These are phyloP conservation scores for Camellia lanceoleosa DNA, from an alignment of 148 eudicot genomes.

Conservation along the genomic window DNA sequence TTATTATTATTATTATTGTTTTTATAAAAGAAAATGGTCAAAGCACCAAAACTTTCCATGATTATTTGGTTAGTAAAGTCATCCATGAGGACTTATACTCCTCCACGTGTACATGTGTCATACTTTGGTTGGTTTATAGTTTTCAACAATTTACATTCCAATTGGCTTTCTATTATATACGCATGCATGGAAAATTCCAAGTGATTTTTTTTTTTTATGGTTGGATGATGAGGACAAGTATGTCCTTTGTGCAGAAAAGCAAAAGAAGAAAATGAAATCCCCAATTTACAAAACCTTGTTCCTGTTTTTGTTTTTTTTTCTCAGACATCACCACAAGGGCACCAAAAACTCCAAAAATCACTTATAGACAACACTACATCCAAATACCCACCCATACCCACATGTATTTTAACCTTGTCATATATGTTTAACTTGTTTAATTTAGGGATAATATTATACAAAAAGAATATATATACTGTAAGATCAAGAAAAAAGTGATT, in stretches of 20 bases:
- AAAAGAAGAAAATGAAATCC: background rate
- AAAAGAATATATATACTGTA: too few relatives aligned
- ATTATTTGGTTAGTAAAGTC: too few relatives aligned
- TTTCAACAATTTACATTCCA: background rate
- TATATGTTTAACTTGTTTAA: background rate
- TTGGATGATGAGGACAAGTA: background rate
- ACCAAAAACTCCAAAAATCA: conserved; percentile 14
- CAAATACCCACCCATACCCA: conserved; percentile 8
- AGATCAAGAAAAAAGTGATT: too few relatives aligned
- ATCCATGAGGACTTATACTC: background rate
- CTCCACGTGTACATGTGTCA: background rate
- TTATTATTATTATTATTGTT: too few relatives aligned
- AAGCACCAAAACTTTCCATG: too few relatives aligned
- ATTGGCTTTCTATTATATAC: background rate
- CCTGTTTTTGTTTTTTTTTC: background rate
- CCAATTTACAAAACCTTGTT: background rate
- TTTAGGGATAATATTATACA: too few relatives aligned
- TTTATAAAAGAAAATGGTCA: too few relatives aligned
- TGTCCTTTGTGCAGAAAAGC: background rate
- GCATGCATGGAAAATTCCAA: background rate
- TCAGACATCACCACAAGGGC: background rate
- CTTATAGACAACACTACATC: conserved; percentile 4
- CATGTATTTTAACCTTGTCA: background rate
- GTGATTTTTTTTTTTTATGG: background rate
- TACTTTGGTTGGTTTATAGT: background rate